phyloP scores from a whole-genome alignment of 2,329 filamentous ascomycete species.

The Talaromyces albobiverticillius region DNA sequence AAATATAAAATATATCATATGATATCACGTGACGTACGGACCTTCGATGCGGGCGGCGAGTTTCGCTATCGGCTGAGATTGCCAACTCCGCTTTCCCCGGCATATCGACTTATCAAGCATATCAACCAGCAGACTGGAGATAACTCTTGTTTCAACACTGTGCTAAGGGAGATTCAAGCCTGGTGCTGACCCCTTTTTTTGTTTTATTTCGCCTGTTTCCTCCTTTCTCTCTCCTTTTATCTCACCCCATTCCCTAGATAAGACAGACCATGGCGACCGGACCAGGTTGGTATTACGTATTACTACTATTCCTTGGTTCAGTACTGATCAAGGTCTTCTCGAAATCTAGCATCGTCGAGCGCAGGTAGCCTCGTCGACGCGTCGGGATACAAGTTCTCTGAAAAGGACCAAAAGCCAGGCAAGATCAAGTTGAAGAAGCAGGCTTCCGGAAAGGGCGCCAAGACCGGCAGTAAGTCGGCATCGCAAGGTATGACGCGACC shows the following conservation, averaged over 20 bases:
- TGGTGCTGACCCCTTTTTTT: constrained; percentile 3
- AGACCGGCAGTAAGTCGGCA: constrained; percentile 33
- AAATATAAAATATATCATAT: not conserved
- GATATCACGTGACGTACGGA: constrained; percentile 12
- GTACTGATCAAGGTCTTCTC: not conserved
- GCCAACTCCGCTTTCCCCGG: constrained; percentile 12
- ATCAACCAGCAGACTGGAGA: not conserved
- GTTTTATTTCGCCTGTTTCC: not conserved
- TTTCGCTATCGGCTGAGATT: not conserved
- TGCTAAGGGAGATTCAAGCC: not conserved
- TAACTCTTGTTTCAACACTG: not conserved
- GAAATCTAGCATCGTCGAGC: constrained; percentile 17
- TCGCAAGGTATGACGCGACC: constrained; percentile 8
- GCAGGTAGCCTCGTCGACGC: constrained; percentile 42
- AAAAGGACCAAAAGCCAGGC: constrained; percentile 42
- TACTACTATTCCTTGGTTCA: not conserved
- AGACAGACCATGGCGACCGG: constrained; percentile 2
- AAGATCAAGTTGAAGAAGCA: constrained; percentile 46
- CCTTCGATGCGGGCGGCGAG: not conserved
- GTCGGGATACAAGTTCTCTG: constrained; percentile 45
- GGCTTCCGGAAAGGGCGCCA: constrained; percentile 26
- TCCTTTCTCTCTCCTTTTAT: not conserved
- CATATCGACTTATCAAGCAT: constrained; percentile 1
- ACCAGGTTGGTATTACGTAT: constrained; percentile 2
- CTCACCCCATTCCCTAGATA: not conserved